phyloP scores from a whole-genome alignment of 495 filamentous ascomycete species.

The Barbatosphaeria neglecta region DNA sequence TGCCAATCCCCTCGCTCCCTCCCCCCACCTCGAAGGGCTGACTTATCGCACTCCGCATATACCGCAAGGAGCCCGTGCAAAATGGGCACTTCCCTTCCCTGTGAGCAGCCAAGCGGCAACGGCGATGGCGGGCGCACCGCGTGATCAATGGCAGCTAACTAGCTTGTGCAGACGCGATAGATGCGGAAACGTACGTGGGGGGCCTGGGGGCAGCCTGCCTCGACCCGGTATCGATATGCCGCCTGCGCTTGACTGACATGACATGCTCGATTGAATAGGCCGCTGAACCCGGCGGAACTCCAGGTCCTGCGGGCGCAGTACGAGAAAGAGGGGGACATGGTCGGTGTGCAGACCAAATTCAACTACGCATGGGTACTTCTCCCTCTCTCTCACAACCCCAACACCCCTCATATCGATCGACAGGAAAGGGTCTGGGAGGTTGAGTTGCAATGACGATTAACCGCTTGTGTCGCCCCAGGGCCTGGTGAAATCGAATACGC shows the following conservation, averaged over 20 bases:
- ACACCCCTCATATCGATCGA: no score
- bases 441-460: not conserved
- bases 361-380: slow-evolving; percentile 89
- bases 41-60: not conserved
- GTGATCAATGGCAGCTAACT: slow-evolving; percentile 3
- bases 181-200: slow-evolving; percentile 77
- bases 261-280: slow-evolving; percentile 37
- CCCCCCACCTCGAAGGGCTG: not conserved
- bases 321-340: slow-evolving; percentile 92
- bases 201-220: no score
- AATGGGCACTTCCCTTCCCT: slow-evolving; percentile 36
- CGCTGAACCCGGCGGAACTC: slow-evolving; percentile 80
- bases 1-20: not conserved
- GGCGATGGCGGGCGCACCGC: not conserved
- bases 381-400: not conserved
- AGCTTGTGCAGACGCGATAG: slow-evolving; percentile 66
- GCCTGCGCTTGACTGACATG: not conserved
- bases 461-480: slow-evolving; percentile 40
- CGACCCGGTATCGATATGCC: not conserved
- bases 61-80: not conserved
- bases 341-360: slow-evolving; percentile 96
- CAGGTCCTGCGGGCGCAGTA: slow-evolving; percentile 86
- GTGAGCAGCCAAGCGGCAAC: slow-evolving; percentile 3
- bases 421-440: no score
- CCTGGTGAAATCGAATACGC: slow-evolving; percentile 78